Conservation (phyloP, 2,329 filamentous ascomycete genomes). For the Colletotrichum caudatum region DNA sequence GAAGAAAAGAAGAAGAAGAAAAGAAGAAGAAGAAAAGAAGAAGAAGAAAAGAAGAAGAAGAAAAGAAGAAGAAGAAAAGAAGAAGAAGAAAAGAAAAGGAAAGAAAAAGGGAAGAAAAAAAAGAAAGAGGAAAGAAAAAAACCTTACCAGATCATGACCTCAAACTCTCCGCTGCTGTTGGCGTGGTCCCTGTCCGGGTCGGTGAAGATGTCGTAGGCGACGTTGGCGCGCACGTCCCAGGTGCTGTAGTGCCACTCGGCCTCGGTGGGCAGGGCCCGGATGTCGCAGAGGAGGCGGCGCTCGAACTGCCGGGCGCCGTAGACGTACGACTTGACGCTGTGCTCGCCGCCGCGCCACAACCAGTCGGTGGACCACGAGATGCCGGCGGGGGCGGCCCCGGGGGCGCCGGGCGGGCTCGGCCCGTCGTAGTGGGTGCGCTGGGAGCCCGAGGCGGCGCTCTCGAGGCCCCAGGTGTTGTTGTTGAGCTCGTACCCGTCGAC, state of each 20-base stretch:
- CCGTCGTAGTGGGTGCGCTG: conserved; percentile 58
- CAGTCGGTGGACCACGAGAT: conserved; percentile 57
- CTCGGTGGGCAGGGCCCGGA: conserved; percentile 51
- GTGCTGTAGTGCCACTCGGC: conserved; percentile 60
- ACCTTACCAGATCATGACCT: conserved; percentile 73
- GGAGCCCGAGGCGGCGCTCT: conserved; percentile 50
- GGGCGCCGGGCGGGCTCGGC: conserved; percentile 46
- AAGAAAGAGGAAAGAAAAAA: too few species aligned
- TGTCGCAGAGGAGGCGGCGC: conserved; percentile 49
- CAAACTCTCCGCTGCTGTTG: conserved; percentile 60
- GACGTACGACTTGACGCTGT: conserved; percentile 59
- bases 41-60: too few species aligned
- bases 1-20: too few species aligned
- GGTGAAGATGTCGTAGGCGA: conserved; percentile 73
- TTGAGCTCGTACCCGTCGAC: conserved; percentile 50
- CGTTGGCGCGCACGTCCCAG: conserved; percentile 64
- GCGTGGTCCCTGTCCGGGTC: conserved; percentile 51
- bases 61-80: too few species aligned
- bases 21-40: too few species aligned
- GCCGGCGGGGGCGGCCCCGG: conserved; percentile 34
- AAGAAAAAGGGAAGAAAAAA: too few species aligned
- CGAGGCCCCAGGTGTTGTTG: conserved; percentile 60
- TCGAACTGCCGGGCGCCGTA: conserved; percentile 53
- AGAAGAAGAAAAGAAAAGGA: too few species aligned
- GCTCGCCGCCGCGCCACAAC: conserved; percentile 55